Percentiles rank a stretch among this genome's conserved stretches.
Conservation (phyloP, 75 land plant species). For the Isoetes taiwanensis region DNA sequence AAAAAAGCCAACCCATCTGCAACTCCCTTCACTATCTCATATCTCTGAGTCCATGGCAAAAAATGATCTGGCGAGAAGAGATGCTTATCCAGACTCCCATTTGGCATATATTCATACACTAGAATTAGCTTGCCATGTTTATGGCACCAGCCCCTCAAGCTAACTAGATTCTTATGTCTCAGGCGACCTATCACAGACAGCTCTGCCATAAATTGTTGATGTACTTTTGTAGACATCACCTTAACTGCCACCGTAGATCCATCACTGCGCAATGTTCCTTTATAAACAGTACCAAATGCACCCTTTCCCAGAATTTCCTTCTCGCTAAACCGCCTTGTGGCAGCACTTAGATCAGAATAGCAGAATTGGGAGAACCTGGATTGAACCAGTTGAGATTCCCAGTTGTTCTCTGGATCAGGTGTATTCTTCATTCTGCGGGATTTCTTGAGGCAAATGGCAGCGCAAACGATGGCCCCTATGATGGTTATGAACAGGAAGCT, state of each 20-base stretch:
- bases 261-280: neutral
- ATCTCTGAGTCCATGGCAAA: neutral
- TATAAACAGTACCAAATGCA: neutral
- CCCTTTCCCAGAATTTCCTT: conserved; percentile 1
- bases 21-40: neutral
- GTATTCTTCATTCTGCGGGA: too few species aligned
- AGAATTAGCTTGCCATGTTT: neutral
- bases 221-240: neutral
- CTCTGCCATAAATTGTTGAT: neutral
- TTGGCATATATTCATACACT: neutral
- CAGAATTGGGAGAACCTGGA: too few species aligned
- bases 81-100: neutral
- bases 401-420: too few species aligned
- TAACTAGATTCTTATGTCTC: neutral
- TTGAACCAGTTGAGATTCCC: too few species aligned
- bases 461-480: too few species aligned
- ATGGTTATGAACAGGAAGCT: too few species aligned
- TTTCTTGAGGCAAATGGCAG: too few species aligned
- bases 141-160: neutral
- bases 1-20: neutral
- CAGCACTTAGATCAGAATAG: neutral
- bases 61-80: neutral
- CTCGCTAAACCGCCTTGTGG: neutral
- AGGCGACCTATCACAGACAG: neutral
- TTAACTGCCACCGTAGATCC: neutral